Evolutionary conservation across 2,329 filamentous ascomycete species (phyloP).

Genomic region (Zasmidium citrigriseum): DNA sequence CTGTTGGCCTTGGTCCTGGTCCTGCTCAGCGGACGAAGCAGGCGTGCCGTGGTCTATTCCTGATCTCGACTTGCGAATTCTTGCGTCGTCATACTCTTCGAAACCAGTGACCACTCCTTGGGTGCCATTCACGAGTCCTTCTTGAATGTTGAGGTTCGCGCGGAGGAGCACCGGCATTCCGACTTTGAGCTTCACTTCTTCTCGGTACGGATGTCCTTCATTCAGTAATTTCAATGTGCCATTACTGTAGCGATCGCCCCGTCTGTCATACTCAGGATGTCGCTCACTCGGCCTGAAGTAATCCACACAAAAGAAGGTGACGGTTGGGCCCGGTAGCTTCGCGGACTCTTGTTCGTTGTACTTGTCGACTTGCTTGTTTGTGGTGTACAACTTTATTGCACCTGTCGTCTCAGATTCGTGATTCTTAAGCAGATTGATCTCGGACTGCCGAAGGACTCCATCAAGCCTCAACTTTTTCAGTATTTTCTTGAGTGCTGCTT

Average conservation of each 20-base stretch:
- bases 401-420: conserved; percentile 45
- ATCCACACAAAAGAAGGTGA: conserved; percentile 18
- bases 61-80: neutral
- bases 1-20: conserved; percentile 15
- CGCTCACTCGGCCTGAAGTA: conserved; percentile 3
- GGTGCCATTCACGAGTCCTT: conserved; percentile 50
- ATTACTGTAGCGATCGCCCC: neutral
- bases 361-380: conserved; percentile 37
- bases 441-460: neutral
- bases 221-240: conserved; percentile 43
- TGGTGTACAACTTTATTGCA: conserved; percentile 50
- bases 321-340: conserved; percentile 20
- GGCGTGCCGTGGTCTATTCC: neutral
- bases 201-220: conserved; percentile 5
- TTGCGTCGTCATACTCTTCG: neutral
- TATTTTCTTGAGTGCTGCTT: conserved; percentile 45
- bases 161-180: conserved; percentile 51
- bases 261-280: neutral
- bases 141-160: conserved; percentile 48
- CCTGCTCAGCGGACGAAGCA: conserved; percentile 6
- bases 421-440: neutral
- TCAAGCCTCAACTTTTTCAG: neutral
- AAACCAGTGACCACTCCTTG: conserved; percentile 49
- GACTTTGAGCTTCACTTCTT: conserved; percentile 3
- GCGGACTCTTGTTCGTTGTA: conserved; percentile 31